phyloP scores from a whole-genome alignment of 305 asterid species.

The Solanum chacoense region DNA sequence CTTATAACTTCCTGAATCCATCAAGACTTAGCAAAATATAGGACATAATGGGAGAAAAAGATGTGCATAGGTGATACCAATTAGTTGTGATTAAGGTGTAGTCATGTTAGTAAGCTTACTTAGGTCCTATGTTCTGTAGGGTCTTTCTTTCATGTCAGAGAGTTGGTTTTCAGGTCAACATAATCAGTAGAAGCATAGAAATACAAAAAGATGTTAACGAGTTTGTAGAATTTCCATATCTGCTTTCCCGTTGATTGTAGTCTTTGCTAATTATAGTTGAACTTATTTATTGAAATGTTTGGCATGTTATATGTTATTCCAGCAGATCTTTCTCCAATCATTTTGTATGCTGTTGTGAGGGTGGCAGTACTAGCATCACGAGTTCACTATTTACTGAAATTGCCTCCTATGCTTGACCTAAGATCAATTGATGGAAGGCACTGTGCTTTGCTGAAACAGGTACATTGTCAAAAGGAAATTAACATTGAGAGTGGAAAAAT shows the following conservation, averaged over 20 bases:
- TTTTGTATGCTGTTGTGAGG: constrained; percentile 40
- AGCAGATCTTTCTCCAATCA: constrained; percentile 47
- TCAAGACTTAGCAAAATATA: not conserved
- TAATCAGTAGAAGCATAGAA: not conserved
- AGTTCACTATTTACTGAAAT: constrained; percentile 10
- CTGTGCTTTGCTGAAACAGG: constrained; percentile 23
- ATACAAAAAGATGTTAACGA: not conserved
- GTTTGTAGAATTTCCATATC: not conserved
- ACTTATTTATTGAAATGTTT: not conserved
- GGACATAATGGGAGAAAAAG: not conserved
- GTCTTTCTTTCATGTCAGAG: not conserved
- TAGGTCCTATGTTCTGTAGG: not conserved
- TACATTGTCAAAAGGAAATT: constrained; percentile 31
- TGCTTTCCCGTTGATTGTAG: not conserved
- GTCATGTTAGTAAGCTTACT: not conserved
- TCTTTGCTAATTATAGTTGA: not conserved
- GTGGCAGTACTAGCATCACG: constrained; percentile 36
- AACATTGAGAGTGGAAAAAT: constrained; percentile 28
- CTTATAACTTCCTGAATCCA: not conserved
- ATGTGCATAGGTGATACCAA: not conserved
- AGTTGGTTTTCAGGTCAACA: not conserved
- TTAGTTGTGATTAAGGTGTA: not conserved
- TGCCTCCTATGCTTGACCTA: constrained; percentile 19
- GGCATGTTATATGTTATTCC: constrained; percentile 5
- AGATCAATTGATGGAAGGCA: constrained; percentile 13